phyloP scores from a whole-genome alignment of 129 eudicot genomes.

The Cynara cardunculus region DNA sequence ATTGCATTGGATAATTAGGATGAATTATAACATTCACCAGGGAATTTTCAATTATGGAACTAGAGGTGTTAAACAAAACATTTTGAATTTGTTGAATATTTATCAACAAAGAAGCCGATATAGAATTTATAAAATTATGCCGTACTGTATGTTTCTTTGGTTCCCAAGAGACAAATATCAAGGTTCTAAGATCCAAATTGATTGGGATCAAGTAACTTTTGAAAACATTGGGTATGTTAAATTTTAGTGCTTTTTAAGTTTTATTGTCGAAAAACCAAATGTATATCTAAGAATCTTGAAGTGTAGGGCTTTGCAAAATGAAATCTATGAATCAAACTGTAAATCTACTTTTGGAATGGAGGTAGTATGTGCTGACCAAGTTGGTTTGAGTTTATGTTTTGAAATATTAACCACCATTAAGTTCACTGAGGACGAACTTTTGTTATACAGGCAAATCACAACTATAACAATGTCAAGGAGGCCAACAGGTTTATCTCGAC shows the following conservation, averaged over 20 bases:
- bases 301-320: background rate
- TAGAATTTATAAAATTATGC: background rate
- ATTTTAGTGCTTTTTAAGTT: background rate
- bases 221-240: background rate
- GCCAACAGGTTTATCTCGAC: constrained; percentile 56
- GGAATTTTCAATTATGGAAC: background rate
- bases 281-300: background rate
- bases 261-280: background rate
- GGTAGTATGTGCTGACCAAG: background rate
- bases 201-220: background rate
- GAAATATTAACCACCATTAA: background rate
- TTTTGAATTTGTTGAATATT: background rate
- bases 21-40: background rate
- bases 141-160: background rate
- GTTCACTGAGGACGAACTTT: background rate
- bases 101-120: background rate
- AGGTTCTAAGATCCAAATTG: background rate
- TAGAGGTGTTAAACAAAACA: background rate
- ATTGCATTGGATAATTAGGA: background rate
- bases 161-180: background rate
- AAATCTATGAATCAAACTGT: background rate
- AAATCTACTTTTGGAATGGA: background rate
- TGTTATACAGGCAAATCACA: constrained; percentile 20
- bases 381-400: background rate
- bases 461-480: constrained; percentile 62